Conservation (phyloP, 495 filamentous ascomycete genomes). For the Aspergillus diversus region DNA sequence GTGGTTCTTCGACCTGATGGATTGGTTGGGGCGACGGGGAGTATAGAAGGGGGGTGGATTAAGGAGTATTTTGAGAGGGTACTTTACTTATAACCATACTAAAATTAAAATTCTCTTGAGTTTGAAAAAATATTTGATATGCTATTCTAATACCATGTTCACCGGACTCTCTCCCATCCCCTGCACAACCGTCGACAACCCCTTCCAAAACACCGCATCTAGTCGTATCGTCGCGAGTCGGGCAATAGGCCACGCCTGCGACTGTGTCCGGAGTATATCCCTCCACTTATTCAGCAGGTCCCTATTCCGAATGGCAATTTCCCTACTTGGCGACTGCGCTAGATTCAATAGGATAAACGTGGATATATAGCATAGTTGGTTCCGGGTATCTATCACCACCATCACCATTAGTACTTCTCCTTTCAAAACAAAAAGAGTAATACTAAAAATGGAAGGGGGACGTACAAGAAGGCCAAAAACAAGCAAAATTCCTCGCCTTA, state of each 20-base stretch:
- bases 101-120: background rate
- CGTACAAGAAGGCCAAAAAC: slow-evolving; percentile 2
- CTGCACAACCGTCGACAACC: background rate
- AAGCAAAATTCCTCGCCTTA: background rate
- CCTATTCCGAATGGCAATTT: background rate
- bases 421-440: background rate
- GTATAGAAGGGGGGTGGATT: background rate
- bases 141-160: background rate
- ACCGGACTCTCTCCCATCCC: slow-evolving; percentile 1
- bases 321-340: background rate
- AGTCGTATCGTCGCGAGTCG: slow-evolving; percentile 2
- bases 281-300: background rate
- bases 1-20: slow-evolving; percentile 7
- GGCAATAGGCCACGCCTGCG: slow-evolving; percentile 1
- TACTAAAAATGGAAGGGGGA: background rate
- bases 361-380: slow-evolving; percentile 4
- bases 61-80: slow-evolving; percentile 3
- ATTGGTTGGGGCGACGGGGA: background rate
- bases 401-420: background rate
- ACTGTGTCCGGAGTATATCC: slow-evolving; percentile 2
- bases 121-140: background rate
- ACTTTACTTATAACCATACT: background rate
- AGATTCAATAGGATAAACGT: slow-evolving; percentile 6
- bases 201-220: slow-evolving; percentile 6
- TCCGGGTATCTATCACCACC: background rate